A percentile compares a stretch with the other conserved stretches of the same genome.
Conservation (phyloP, 352 stramenopile genomes). For the Phytophthora syringae region DNA sequence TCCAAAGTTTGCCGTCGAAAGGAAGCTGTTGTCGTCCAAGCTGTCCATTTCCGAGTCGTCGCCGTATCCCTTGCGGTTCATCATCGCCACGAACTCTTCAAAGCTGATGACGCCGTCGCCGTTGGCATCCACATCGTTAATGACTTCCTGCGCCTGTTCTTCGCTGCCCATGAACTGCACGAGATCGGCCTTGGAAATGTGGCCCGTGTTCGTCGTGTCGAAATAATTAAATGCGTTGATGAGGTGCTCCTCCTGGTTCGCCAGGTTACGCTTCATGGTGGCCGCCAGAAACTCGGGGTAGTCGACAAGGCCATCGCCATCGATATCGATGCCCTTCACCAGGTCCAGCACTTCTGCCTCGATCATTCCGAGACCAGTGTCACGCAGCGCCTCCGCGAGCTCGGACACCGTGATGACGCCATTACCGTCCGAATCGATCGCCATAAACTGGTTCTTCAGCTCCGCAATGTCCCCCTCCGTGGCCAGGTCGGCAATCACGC, state of each 20-base stretch:
- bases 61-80: slow-evolving; percentile 86
- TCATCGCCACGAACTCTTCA: slow-evolving; percentile 93
- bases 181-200: slow-evolving; percentile 91
- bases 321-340: slow-evolving; percentile 91
- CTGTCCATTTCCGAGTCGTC: slow-evolving; percentile 80
- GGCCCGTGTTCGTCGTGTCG: slow-evolving; percentile 84
- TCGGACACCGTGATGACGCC: slow-evolving; percentile 92
- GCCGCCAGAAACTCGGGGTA: slow-evolving; percentile 92
- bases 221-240: slow-evolving; percentile 93
- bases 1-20: slow-evolving; percentile 50
- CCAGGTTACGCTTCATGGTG: slow-evolving; percentile 91
- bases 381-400: slow-evolving; percentile 77
- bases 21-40: slow-evolving; percentile 63
- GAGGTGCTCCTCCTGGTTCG: slow-evolving; percentile 89
- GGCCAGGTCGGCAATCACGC: slow-evolving; percentile 88
- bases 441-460: slow-evolving; percentile 90
- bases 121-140: slow-evolving; percentile 92
- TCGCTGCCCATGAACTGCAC: slow-evolving; percentile 93
- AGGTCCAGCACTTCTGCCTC: slow-evolving; percentile 90
- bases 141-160: slow-evolving; percentile 92
- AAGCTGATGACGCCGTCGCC: slow-evolving; percentile 93
- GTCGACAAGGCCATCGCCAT: slow-evolving; percentile 87
- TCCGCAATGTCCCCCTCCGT: slow-evolving; percentile 85
- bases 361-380: slow-evolving; percentile 89
- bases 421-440: slow-evolving; percentile 86